Base-by-base conservation (phyloP, 805 yeast species). In the Kregervanrija fluxuum region DNA sequence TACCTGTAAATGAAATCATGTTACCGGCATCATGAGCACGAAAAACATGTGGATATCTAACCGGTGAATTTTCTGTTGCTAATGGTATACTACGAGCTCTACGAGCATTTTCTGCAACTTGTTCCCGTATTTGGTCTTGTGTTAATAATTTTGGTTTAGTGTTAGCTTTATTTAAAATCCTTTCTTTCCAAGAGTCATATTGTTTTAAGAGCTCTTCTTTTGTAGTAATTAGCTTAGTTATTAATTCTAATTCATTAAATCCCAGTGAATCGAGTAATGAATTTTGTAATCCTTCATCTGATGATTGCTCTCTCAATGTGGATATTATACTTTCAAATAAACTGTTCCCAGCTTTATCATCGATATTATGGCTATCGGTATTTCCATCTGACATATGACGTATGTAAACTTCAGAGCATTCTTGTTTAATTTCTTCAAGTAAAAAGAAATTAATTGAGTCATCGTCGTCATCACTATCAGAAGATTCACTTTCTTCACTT, bases 21-120 rank as follows among this genome's bases (percentile, higher is more conserved):
- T 77, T 79, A 6, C 85, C 81, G 0, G 82, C 79, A 37, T 79
- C 87, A 41, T 75, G 77, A 37, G 82, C 69, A 50, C 85, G 78
- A 62, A 73, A 93, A 1, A 93, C 97, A 64, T 95, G 95, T 0
- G 97, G 96, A 55, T 88, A 91, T 43, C 74, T 67, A 14, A 73
- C 73, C 34, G 67, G 69, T 4, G 68, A 59, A 11, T 62, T 55
- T 33, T 70, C 74, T 1, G 79, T 75, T 11, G 69, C 69, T 13
- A 82, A 56, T 16, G 67, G 66, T 41, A 69, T 70, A 52, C 74
- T 75, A 52, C 71, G 75, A 0, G 80, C 74, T 16, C 59, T 62
- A 43, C 68, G 64, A 3, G 72, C 71, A 53, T 79, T 82, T 32
- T 70, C 70, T 14, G 67, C 59, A 6, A 79, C 75, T 48, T 76